phyloP scores from a whole-genome alignment of 2,329 filamentous ascomycete species.

The Phaeomoniella chlamydospora region DNA sequence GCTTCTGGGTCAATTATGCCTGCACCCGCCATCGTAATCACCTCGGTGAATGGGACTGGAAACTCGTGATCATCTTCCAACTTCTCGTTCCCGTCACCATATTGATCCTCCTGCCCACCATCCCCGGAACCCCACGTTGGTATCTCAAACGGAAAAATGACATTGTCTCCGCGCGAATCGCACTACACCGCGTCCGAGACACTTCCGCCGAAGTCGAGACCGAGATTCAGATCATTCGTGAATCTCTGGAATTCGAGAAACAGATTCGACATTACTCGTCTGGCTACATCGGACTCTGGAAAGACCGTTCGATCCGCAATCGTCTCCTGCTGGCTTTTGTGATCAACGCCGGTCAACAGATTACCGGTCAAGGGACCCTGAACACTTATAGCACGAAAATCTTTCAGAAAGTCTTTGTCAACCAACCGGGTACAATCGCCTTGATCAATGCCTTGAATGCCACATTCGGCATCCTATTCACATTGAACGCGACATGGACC shows the following conservation, averaged over 20 bases:
- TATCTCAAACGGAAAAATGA: conserved; percentile 36
- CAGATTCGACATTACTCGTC: conserved; percentile 51
- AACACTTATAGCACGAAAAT: conserved; percentile 62
- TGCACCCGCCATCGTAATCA: conserved; percentile 38
- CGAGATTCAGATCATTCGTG: conserved; percentile 49
- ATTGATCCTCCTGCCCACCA: conserved; percentile 46
- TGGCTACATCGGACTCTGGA: conserved; percentile 53
- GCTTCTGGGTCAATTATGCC: conserved; percentile 52
- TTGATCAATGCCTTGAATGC: conserved; percentile 64
- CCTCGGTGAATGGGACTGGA: conserved; percentile 61
- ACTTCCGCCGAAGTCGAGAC: conserved; percentile 52
- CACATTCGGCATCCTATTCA: conserved; percentile 52
- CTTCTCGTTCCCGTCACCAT: conserved; percentile 52
- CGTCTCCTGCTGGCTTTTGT: conserved; percentile 50
- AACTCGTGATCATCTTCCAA: conserved; percentile 59
- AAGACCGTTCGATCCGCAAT: conserved; percentile 53
- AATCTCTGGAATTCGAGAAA: conserved; percentile 58
- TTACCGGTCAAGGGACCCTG: conserved; percentile 58
- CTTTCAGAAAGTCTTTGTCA: conserved; percentile 55
- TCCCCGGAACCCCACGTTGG: conserved; percentile 57
- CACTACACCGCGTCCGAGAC: conserved; percentile 47
- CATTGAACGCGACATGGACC: conserved; percentile 58
- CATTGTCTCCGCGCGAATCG: conserved; percentile 43
- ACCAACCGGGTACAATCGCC: conserved; percentile 40
- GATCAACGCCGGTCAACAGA: conserved; percentile 56